Evolutionary conservation across 345 rosid species (phyloP).

Genomic region (Rubroshorea leprosula): DNA sequence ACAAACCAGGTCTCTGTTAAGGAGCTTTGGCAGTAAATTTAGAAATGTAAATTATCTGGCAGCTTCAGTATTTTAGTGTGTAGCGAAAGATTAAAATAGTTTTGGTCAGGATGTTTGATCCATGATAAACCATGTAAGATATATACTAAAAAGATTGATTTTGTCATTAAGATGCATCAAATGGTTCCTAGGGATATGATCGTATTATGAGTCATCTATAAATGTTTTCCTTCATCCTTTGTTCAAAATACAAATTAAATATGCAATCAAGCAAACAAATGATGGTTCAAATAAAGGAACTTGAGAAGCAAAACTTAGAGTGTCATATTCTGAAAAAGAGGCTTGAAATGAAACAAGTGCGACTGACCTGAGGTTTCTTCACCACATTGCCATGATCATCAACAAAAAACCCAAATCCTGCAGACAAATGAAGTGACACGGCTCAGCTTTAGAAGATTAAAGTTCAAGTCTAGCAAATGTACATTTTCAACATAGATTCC

Average conservation of each 20-base stretch:
- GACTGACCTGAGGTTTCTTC: slow-evolving; percentile 81
- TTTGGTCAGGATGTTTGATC: not conserved
- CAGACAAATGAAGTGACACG: slow-evolving; percentile 3
- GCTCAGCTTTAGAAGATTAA: not conserved
- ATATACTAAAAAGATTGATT: not conserved
- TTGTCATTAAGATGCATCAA: no score
- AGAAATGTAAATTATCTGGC: not conserved
- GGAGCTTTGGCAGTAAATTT: not conserved
- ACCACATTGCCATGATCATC: slow-evolving; percentile 60
- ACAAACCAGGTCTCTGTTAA: not conserved
- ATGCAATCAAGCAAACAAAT: no score
- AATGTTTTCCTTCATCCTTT: no score
- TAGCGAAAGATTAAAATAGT: not conserved
- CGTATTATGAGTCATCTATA: no score
- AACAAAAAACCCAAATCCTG: slow-evolving; percentile 85
- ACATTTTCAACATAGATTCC: no score
- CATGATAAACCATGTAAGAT: not conserved
- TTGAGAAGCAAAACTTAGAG: not conserved
- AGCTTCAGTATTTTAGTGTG: not conserved
- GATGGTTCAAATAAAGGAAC: not conserved
- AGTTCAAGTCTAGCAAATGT: not conserved
- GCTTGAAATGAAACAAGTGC: not conserved
- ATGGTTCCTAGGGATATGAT: no score
- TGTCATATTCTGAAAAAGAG: not conserved
- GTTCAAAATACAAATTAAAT: no score